These are phyloP conservation scores for Phoma sp. DNA, from an alignment of 2,329 filamentous ascomycete species.

Conservation along the genomic window DNA sequence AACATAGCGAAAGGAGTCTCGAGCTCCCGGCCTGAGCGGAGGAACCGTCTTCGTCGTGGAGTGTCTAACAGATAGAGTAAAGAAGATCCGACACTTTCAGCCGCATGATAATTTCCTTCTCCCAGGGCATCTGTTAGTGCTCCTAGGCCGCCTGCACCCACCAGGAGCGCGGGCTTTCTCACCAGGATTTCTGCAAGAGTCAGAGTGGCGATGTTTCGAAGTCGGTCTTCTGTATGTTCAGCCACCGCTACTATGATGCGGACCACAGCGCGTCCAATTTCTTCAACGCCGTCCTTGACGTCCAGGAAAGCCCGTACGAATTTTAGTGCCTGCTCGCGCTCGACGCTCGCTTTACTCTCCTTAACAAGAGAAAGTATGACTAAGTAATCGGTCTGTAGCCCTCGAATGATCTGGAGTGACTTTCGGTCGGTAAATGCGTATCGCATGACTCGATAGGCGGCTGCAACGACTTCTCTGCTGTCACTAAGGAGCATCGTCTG, in stretches of 20 bases:
- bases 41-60: constrained; percentile 77
- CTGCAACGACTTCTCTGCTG: constrained; percentile 92
- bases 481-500: constrained; percentile 96
- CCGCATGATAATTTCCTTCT: constrained; percentile 89
- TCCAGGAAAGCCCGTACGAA: constrained; percentile 95
- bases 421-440: constrained; percentile 92
- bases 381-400: constrained; percentile 87
- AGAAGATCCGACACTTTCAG: constrained; percentile 85
- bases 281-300: constrained; percentile 87
- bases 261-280: constrained; percentile 85
- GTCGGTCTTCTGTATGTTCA: constrained; percentile 81
- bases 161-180: constrained; percentile 79
- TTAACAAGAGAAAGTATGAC: constrained; percentile 93
- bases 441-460: constrained; percentile 89
- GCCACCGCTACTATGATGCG: constrained; percentile 90
- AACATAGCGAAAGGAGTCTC: constrained; percentile 88
- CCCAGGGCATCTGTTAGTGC: constrained; percentile 90
- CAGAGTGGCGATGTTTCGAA: constrained; percentile 89
- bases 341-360: constrained; percentile 94
- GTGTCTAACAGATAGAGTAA: constrained; percentile 89
- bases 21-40: constrained; percentile 88
- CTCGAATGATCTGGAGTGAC: constrained; percentile 86
- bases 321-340: constrained; percentile 95
- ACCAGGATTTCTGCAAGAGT: constrained; percentile 92
- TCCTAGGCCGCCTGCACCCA: constrained; percentile 82